Conservation (phyloP, 1,284 basidiomycete species). For the Porogramme epimiltina region DNA sequence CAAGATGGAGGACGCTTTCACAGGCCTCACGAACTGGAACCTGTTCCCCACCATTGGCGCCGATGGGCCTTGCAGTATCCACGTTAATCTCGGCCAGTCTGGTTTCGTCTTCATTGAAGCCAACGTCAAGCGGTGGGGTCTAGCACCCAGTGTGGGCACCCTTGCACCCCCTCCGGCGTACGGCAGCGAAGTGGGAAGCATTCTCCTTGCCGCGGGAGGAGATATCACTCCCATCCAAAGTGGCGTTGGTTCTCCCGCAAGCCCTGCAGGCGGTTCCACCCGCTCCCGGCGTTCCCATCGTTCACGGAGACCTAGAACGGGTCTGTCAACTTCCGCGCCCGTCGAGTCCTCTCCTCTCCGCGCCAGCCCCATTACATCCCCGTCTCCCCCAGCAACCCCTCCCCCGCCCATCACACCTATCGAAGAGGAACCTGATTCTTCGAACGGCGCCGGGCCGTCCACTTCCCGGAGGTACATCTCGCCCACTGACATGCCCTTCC, state of each 20-base stretch:
- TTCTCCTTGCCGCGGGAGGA: slow-evolving; percentile 87
- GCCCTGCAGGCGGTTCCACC: slow-evolving; percentile 49
- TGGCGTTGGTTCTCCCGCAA: slow-evolving; percentile 41
- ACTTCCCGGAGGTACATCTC: slow-evolving; percentile 57
- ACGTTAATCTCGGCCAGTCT: slow-evolving; percentile 94
- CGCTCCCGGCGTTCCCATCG: slow-evolving; percentile 61
- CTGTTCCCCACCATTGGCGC: slow-evolving; percentile 95
- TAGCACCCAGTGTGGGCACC: slow-evolving; percentile 93
- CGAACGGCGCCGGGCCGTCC: slow-evolving; percentile 42
- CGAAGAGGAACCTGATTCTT: slow-evolving; percentile 55
- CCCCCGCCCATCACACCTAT: slow-evolving; percentile 82
- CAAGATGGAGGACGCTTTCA: slow-evolving; percentile 92
- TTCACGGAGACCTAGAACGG: slow-evolving; percentile 42
- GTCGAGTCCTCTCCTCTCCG: slow-evolving; percentile 64
- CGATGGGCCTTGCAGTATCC: slow-evolving; percentile 91
- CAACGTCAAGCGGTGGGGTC: slow-evolving; percentile 98
- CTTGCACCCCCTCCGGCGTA: slow-evolving; percentile 95
- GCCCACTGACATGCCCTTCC: slow-evolving; percentile 66
- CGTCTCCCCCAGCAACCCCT: slow-evolving; percentile 54
- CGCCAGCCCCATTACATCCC: slow-evolving; percentile 39
- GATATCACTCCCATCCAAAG: slow-evolving; percentile 45
- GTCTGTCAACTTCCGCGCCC: slow-evolving; percentile 41
- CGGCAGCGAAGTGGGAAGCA: slow-evolving; percentile 92
- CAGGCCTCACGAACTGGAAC: slow-evolving; percentile 86
- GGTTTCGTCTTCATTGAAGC: slow-evolving; percentile 98